Evolutionary conservation across 345 rosid genomes (phyloP), one percentile per base, ranked within the genome.

Genomic region (Moricandia arvensis): DNA sequence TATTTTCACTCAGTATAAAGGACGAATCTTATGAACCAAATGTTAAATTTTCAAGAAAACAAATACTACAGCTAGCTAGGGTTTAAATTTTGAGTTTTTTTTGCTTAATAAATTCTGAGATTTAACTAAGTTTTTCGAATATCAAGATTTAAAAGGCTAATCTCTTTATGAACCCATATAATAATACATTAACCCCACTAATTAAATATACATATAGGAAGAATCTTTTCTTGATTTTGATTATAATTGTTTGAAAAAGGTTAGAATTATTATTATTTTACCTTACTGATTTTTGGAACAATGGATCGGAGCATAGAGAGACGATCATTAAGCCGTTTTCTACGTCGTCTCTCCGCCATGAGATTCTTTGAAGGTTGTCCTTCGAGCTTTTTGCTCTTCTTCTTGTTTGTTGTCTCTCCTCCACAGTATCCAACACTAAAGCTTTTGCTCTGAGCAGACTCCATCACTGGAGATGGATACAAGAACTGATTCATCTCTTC

Each of bases 261-360:
- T 15, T 27, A 38, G 17, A 45, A 4, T 24, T 49, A 24, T 2
- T 49, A 24, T 2, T 18, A 6, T 45, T 67, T 59, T 59, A 90
- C 98, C 96, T 93, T 93, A 83, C 95, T 90, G 83, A 93, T 93
- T 87, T 93, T 93, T 6, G 98, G 96, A 51, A 93, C 98, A 27
- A 93, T 86, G 75, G 98, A 93, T 86, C 98, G 83, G 59, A 93
- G 88, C 93, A 90, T 93, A 43, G 93, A 88, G 29, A 91, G 93
- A 16, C 93, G 79, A 70, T 88, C 96, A 71, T 91, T 90, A 66
- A 93, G 83, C 38, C 97, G 76, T 86, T 91, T 90, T 63, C 96
- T 88, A 73, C 93, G 82, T 60, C 97, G 89, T 70, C 96, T 85
- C 80, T 91, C 97, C 0, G 97, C 97, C 96, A 90, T 88, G 29